These are phyloP conservation scores for Massariosphaeria phaeospora DNA, from an alignment of 495 filamentous ascomycete genomes.

Conservation along the genomic window DNA sequence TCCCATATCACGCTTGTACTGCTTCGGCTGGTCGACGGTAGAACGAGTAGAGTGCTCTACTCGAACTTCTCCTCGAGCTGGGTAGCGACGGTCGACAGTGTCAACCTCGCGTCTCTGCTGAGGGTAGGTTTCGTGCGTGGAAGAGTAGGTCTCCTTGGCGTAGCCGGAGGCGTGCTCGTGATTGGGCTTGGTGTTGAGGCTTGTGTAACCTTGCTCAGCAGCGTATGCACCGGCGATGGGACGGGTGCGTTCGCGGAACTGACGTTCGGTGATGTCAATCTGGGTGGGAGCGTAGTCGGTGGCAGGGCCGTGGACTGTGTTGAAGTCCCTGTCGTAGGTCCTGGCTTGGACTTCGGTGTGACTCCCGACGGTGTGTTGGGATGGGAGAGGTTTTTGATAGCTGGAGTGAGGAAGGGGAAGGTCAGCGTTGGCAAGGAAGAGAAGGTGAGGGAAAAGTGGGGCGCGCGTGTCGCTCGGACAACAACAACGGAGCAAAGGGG, in stretches of 20 bases:
- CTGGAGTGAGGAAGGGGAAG: slow-evolving; percentile 51
- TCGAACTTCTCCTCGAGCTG: slow-evolving; percentile 37
- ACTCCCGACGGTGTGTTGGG: slow-evolving; percentile 52
- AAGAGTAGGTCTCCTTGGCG: slow-evolving; percentile 19
- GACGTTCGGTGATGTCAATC: slow-evolving; percentile 78
- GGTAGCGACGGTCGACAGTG: slow-evolving; percentile 35
- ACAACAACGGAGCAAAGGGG: slow-evolving; percentile 31
- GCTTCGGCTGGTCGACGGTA: slow-evolving; percentile 52
- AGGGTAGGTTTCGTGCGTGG: slow-evolving; percentile 18
- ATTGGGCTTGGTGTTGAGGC: slow-evolving; percentile 31
- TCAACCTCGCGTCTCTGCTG: slow-evolving; percentile 15
- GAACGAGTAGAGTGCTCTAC: slow-evolving; percentile 42
- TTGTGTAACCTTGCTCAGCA: slow-evolving; percentile 42
- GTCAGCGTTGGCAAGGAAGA: slow-evolving; percentile 35
- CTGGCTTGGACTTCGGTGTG: slow-evolving; percentile 61
- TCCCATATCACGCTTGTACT: slow-evolving; percentile 65
- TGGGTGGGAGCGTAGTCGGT: slow-evolving; percentile 50
- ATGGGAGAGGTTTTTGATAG: slow-evolving; percentile 51
- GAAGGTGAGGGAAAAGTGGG: slow-evolving; percentile 31
- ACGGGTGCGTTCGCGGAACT: slow-evolving; percentile 75
- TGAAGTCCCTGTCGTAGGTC: slow-evolving; percentile 50
- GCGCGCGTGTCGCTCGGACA: slow-evolving; percentile 32
- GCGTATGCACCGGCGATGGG: slow-evolving; percentile 62
- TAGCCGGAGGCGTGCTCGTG: slow-evolving; percentile 24
- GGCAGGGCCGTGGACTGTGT: slow-evolving; percentile 40